Conservation (phyloP, 345 rosid genomes). For the Sonneratia caseolaris region DNA sequence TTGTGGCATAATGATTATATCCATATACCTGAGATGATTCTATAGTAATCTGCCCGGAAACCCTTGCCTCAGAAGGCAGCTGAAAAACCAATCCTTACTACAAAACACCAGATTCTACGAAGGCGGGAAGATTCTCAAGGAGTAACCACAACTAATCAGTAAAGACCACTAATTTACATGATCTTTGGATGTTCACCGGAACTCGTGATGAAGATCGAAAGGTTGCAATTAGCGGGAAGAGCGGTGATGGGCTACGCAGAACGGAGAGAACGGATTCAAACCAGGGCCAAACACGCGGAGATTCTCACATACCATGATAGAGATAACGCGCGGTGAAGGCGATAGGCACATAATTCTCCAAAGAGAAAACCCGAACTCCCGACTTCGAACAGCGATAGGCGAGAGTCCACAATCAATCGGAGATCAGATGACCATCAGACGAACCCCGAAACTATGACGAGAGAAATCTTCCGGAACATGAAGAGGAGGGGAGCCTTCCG, state of each 20-base stretch:
- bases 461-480: neutral
- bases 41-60: neutral
- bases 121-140: neutral
- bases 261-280: conserved; percentile 85
- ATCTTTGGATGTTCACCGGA: neutral
- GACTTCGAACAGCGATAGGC: neutral
- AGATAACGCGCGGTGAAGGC: conserved; percentile 31
- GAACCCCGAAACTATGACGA: conserved; percentile 17
- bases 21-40: neutral
- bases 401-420: neutral
- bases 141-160: neutral
- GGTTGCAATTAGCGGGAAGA: conserved; percentile 30
- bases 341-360: conserved; percentile 38
- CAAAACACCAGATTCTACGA: neutral
- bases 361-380: conserved; percentile 13
- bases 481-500: neutral
- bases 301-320: conserved; percentile 31
- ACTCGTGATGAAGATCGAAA: neutral
- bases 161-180: conserved; percentile 1
- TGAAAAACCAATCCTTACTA: neutral
- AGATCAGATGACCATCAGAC: conserved; percentile 5
- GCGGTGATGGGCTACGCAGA: conserved; percentile 79
- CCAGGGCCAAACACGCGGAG: conserved; percentile 86
- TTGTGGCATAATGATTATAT: conserved; percentile 34
- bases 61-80: neutral